A percentile compares a stretch with the other conserved stretches of the same genome.
phyloP scores from a whole-genome alignment of 2,329 filamentous ascomycete species.

The Botryosphaeria agaves region DNA sequence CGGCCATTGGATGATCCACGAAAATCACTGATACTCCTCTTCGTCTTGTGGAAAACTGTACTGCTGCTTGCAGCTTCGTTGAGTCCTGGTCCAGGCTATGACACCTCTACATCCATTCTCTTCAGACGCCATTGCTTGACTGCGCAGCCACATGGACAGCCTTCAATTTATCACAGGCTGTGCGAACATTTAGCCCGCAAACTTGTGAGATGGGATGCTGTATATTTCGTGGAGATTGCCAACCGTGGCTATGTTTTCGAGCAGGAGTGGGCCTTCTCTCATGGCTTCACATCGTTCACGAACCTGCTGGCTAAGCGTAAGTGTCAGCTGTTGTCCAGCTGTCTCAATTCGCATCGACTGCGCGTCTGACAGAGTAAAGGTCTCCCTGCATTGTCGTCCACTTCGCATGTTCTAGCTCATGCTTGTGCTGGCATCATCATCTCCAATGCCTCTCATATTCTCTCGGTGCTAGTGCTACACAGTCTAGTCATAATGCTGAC shows the following conservation, averaged over 20 bases:
- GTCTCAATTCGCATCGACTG: too few relatives aligned
- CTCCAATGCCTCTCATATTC: constrained; percentile 57
- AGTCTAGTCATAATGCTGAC: constrained; percentile 41
- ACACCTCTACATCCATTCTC: constrained; percentile 52
- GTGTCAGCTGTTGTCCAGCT: too few relatives aligned
- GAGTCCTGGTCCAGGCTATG: constrained; percentile 48
- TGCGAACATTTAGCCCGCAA: constrained; percentile 29
- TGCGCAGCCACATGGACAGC: constrained; percentile 3
- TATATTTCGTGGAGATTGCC: constrained; percentile 54
- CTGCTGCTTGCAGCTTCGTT: constrained; percentile 43
- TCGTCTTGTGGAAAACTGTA: constrained; percentile 48
- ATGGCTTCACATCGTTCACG: too few relatives aligned
- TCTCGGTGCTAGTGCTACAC: constrained; percentile 58
- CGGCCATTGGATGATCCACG: too few relatives aligned
- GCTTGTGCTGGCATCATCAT: constrained; percentile 44
- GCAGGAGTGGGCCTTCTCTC: constrained; percentile 68
- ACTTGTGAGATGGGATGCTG: constrained; percentile 62
- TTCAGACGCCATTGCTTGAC: constrained; percentile 18
- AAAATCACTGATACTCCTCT: constrained; percentile 24
- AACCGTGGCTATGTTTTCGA: constrained; percentile 52
- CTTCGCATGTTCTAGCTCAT: too few relatives aligned
- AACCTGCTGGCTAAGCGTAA: too few relatives aligned
- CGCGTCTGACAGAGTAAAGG: too few relatives aligned
- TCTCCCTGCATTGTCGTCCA: too few relatives aligned
- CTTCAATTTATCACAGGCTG: constrained; percentile 5